phyloP scores from a whole-genome alignment of 768 basidiomycete species.

The Aureoboletus auriporus region DNA sequence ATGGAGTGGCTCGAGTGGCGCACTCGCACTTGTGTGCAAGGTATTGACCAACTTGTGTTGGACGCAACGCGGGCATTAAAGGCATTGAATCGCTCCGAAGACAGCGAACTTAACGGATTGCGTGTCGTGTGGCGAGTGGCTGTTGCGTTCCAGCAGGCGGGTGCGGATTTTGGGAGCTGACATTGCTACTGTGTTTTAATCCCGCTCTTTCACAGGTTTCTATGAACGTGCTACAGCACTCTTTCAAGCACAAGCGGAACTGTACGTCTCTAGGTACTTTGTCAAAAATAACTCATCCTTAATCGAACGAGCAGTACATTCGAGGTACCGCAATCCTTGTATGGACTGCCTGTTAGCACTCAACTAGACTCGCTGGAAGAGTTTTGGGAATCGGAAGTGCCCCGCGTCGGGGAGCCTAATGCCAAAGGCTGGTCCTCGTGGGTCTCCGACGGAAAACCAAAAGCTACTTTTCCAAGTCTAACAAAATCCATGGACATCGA shows the following conservation, averaged over 20 bases:
- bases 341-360: conserved; percentile 38
- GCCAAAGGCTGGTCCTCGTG: conserved; percentile 70
- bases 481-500: conserved; percentile 17
- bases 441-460: conserved; percentile 43
- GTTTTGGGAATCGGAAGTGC: conserved; percentile 81
- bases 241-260: conserved; percentile 80
- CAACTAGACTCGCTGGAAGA: conserved; percentile 64
- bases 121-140: conserved; percentile 71
- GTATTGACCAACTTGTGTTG: conserved; percentile 50
- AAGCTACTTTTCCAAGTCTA: conserved; percentile 11
- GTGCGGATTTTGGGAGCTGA: conserved; percentile 34
- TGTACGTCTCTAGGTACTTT: conserved; percentile 44
- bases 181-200: conserved; percentile 1
- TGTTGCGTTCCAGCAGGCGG: conserved; percentile 60
- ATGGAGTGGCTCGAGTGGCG: conserved; percentile 82
- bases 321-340: conserved; percentile 46
- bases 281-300: conserved; percentile 2
- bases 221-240: conserved; percentile 70
- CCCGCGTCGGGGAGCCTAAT: conserved; percentile 66
- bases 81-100: conserved; percentile 37
- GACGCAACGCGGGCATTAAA: conserved; percentile 47
- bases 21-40: conserved; percentile 43
- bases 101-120: conserved; percentile 51
- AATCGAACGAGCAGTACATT: conserved; percentile 46
- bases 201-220: conserved; percentile 46